Evolutionary conservation across 768 basidiomycete genomes (phyloP).

Genomic region (Tulasnella sp.): DNA sequence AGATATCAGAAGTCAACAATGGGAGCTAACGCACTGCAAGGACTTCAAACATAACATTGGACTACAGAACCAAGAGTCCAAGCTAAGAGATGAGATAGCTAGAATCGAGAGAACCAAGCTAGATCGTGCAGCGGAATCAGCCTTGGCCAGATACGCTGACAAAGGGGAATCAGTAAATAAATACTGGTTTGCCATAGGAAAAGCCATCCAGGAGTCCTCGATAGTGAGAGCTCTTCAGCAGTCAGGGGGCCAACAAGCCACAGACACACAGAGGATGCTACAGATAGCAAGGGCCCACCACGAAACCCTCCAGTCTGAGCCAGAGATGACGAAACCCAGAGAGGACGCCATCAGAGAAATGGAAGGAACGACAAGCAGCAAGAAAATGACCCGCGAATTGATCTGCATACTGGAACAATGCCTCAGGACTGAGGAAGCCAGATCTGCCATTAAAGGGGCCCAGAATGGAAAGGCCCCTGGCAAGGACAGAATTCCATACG

Average conservation of each 20-base stretch:
- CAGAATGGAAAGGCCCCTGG: not conserved
- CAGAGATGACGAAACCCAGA: no score
- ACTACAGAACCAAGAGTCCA: not conserved
- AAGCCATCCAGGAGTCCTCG: not conserved
- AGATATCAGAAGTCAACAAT: not conserved
- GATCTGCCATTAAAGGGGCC: not conserved
- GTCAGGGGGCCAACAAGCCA: not conserved
- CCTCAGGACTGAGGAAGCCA: no score
- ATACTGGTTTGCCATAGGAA: conserved; percentile 6
- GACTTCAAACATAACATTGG: not conserved
- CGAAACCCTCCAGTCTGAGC: no score
- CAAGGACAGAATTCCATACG: not conserved
- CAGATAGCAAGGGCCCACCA: not conserved
- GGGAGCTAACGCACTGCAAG: no score
- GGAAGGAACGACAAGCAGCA: not conserved
- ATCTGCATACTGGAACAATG: not conserved
- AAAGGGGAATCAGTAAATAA: conserved; percentile 12
- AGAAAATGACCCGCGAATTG: not conserved
- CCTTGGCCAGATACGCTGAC: not conserved
- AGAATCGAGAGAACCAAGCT: not conserved
- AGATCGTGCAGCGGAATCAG: not conserved
- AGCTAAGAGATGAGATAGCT: not conserved
- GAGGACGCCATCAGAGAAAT: no score
- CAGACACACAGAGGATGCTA: not conserved
- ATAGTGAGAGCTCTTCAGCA: not conserved